Conservation (phyloP, 2,329 filamentous ascomycete genomes). For the Apiospora malaysiana region DNA sequence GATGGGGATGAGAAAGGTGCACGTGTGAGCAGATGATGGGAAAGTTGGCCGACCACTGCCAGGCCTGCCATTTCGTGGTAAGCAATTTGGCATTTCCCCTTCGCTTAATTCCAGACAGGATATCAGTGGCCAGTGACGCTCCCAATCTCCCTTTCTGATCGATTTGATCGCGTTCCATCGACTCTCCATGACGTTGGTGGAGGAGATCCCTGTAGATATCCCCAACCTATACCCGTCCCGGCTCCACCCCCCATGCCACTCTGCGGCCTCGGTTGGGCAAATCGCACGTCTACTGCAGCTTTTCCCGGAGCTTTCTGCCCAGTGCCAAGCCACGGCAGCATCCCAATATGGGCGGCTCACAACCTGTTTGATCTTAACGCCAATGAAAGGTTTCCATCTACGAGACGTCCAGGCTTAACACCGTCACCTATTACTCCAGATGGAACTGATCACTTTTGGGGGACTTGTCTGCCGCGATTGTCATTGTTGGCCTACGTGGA, state of each 20-base stretch:
- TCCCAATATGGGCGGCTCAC: background rate
- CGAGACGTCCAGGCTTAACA: background rate
- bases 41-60: background rate
- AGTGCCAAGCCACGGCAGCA: background rate
- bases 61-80: background rate
- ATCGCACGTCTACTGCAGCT: background rate
- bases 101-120: background rate
- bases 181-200: background rate
- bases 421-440: background rate
- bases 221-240: background rate
- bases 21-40: background rate
- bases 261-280: background rate
- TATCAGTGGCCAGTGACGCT: background rate
- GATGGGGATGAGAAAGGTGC: background rate
- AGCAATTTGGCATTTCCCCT: background rate
- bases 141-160: background rate
- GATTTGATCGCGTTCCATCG: background rate
- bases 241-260: background rate
- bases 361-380: background rate
- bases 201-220: slow-evolving; percentile 7
- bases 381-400: background rate
- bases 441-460: background rate
- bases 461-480: background rate
- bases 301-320: background rate
- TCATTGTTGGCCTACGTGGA: background rate